Conservation (phyloP, 2,329 filamentous ascomycete species). For the Alternaria sp. region DNA sequence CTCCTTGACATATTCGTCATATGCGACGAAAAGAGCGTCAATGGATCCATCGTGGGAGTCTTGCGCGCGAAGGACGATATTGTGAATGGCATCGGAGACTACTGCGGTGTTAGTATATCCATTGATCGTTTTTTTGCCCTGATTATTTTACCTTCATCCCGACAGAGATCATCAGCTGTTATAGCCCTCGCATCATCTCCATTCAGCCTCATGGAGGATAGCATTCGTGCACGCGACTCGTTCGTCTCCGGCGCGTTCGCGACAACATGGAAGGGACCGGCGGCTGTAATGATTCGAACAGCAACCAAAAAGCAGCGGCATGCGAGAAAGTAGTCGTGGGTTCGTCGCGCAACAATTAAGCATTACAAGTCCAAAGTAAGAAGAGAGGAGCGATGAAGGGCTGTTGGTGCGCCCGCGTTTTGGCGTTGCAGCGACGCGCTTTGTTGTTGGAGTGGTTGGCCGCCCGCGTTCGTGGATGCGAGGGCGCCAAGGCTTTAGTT, state of each 20-base stretch:
- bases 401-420: slow-evolving; percentile 9
- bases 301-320: slow-evolving; percentile 8
- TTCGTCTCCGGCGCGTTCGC: slow-evolving; percentile 47
- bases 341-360: slow-evolving; percentile 19
- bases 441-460: slow-evolving; percentile 35
- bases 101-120: slow-evolving; percentile 10
- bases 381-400: slow-evolving; percentile 18
- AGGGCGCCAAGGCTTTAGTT: slow-evolving; percentile 25
- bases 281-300: slow-evolving; percentile 2
- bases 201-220: slow-evolving; percentile 46
- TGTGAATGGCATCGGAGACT: slow-evolving; percentile 82
- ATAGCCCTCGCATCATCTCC: slow-evolving; percentile 49
- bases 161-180: slow-evolving; percentile 37
- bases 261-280: slow-evolving; percentile 45
- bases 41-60: slow-evolving; percentile 68
- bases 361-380: slow-evolving; percentile 28
- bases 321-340: slow-evolving; percentile 1
- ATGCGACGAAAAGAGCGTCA: slow-evolving; percentile 80
- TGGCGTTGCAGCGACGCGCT: slow-evolving; percentile 30
- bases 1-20: slow-evolving; percentile 75
- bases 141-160: not conserved
- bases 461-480: slow-evolving; percentile 19
- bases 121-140: no score
- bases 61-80: slow-evolving; percentile 76
- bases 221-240: slow-evolving; percentile 51